phyloP scores from a whole-genome alignment of 1,284 basidiomycete species.

The Erythrobasidium hasegawianum region DNA sequence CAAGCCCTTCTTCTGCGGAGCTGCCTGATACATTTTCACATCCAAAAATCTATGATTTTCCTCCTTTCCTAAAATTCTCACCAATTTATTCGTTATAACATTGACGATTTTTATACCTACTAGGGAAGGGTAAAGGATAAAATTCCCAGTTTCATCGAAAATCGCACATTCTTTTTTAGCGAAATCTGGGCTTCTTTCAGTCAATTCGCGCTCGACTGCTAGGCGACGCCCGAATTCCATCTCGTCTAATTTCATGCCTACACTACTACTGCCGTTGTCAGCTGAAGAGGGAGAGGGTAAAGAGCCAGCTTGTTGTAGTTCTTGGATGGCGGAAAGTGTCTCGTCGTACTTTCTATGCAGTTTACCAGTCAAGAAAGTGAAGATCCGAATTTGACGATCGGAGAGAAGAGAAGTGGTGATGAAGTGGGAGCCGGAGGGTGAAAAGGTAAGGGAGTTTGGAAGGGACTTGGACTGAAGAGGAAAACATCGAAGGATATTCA shows the following conservation, averaged over 20 bases:
- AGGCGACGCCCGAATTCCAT: constrained; percentile 99
- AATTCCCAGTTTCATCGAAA: constrained; percentile 96
- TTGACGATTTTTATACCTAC: constrained; percentile 97
- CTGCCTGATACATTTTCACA: constrained; percentile 84
- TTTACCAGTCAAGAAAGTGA: constrained; percentile 86
- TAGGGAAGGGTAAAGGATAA: constrained; percentile 86
- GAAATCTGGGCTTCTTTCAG: constrained; percentile 54
- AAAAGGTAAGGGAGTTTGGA: constrained; percentile 85
- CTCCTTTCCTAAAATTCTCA: constrained; percentile 84
- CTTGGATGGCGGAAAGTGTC: constrained; percentile 81
- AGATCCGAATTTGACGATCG: constrained; percentile 91
- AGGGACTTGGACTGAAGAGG: constrained; percentile 87
- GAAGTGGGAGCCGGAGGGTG: constrained; percentile 80
- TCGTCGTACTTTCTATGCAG: constrained; percentile 92
- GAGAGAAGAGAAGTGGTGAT: constrained; percentile 80
- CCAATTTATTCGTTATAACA: constrained; percentile 88
- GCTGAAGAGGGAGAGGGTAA: constrained; percentile 5
- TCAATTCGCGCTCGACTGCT: constrained; percentile 82
- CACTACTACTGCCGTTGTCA: constrained; percentile 65
- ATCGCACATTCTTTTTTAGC: constrained; percentile 72
- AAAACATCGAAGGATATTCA: no score
- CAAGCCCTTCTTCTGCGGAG: constrained; percentile 77
- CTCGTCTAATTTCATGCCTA: constrained; percentile 86
- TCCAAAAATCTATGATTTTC: constrained; percentile 89
- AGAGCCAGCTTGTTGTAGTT: constrained; percentile 61